phyloP scores from a whole-genome alignment of 352 stramenopile genomes.

The Peronosclerospora sorghi region DNA sequence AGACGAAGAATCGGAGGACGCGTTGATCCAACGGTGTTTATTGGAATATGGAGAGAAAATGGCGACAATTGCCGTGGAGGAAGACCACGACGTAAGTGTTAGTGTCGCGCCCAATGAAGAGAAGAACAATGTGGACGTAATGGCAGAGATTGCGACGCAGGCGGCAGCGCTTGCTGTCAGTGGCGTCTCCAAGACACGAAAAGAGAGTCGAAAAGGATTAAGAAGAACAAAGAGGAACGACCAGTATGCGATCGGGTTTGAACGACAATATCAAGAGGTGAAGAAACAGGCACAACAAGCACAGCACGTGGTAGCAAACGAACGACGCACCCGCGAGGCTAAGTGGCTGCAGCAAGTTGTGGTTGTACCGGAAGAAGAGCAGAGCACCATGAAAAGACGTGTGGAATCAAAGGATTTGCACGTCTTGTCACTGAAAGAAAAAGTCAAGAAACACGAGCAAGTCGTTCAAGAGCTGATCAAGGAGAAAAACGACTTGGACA shows the following conservation, averaged over 20 bases:
- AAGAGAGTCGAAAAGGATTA: constrained; percentile 7
- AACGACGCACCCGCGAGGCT: constrained; percentile 34
- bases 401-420: constrained; percentile 5
- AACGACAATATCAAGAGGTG: constrained; percentile 47
- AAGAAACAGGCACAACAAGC: constrained; percentile 40
- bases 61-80: constrained; percentile 4
- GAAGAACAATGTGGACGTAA: constrained; percentile 15
- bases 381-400: constrained; percentile 1
- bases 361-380: constrained; percentile 20
- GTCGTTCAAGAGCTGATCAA: constrained; percentile 33
- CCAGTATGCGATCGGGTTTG: constrained; percentile 32
- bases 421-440: constrained; percentile 9
- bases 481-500: constrained; percentile 30
- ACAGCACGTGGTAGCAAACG: constrained; percentile 27
- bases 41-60: constrained; percentile 72
- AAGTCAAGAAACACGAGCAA: constrained; percentile 25
- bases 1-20: constrained; percentile 40
- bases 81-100: constrained; percentile 8
- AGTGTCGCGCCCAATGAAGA: too few species aligned
- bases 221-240: constrained; percentile 10
- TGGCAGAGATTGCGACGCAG: constrained; percentile 42
- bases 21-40: constrained; percentile 65
- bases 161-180: constrained; percentile 26
- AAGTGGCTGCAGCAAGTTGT: constrained; percentile 45
- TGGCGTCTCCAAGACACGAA: constrained; percentile 3